These are phyloP conservation scores for Chrysosporium queenslandicum DNA, from an alignment of 2,329 filamentous ascomycete species.

Conservation along the genomic window DNA sequence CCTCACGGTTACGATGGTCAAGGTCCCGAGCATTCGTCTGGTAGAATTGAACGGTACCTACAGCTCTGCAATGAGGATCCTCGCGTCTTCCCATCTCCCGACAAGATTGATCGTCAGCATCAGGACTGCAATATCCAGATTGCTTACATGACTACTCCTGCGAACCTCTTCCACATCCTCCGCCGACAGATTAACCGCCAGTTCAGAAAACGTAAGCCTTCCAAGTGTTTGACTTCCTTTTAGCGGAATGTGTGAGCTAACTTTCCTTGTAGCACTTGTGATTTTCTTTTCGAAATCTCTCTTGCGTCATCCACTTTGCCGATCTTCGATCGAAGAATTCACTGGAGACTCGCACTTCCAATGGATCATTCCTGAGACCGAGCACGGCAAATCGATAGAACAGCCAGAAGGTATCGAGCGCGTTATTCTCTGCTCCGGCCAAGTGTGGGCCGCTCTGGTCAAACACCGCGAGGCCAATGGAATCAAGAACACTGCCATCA, in stretches of 20 bases:
- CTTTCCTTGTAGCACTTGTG: slow-evolving; percentile 56
- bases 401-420: slow-evolving; percentile 79
- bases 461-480: slow-evolving; percentile 84
- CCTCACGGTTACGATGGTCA: slow-evolving; percentile 98
- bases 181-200: slow-evolving; percentile 97
- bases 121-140: slow-evolving; percentile 99
- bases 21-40: slow-evolving; percentile 95
- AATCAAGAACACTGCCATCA: slow-evolving; percentile 84
- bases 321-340: slow-evolving; percentile 85
- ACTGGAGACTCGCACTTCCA: slow-evolving; percentile 84
- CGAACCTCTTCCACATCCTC: slow-evolving; percentile 93
- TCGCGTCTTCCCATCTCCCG: slow-evolving; percentile 73
- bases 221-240: slow-evolving; percentile 36
- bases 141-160: slow-evolving; percentile 89
- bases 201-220: slow-evolving; percentile 98
- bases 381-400: slow-evolving; percentile 68
- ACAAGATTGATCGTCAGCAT: slow-evolving; percentile 92
- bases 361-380: slow-evolving; percentile 89
- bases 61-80: slow-evolving; percentile 97
- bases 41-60: slow-evolving; percentile 91
- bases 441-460: slow-evolving; percentile 81
- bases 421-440: slow-evolving; percentile 86
- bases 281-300: slow-evolving; percentile 98
- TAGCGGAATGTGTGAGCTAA: slow-evolving; percentile 15
- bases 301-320: slow-evolving; percentile 83